A percentile compares a stretch with the other conserved stretches of the same genome.
Conservation (phyloP, 2,329 filamentous ascomycete genomes). For the Microascus cirrosus region DNA sequence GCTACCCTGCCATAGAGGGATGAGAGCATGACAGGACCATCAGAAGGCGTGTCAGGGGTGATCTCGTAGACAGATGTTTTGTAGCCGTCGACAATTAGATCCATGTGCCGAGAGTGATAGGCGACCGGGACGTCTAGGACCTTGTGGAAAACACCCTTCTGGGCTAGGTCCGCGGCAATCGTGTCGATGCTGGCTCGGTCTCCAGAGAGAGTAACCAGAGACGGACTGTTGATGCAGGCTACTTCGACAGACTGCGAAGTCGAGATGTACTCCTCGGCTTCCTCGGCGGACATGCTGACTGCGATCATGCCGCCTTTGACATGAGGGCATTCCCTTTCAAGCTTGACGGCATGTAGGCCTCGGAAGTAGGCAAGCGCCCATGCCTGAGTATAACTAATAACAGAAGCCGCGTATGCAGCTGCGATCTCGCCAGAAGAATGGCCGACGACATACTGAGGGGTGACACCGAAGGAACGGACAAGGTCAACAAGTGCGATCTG, state of each 20-base stretch:
- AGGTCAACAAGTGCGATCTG: constrained; percentile 29
- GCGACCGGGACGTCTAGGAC: constrained; percentile 10
- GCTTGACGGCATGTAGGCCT: constrained; percentile 10
- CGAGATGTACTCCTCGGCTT: background rate
- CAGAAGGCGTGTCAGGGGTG: constrained; percentile 3
- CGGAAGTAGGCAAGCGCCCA: constrained; percentile 20
- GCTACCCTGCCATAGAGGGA: constrained; percentile 7
- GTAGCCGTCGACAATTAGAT: constrained; percentile 13
- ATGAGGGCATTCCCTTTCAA: background rate
- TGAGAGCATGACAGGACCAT: background rate
- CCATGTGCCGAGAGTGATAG: constrained; percentile 22
- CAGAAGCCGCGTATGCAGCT: constrained; percentile 21
- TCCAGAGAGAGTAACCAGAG: constrained; percentile 23
- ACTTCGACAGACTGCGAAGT: constrained; percentile 10
- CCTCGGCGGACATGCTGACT: constrained; percentile 4
- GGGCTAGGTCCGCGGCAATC: background rate
- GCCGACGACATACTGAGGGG: constrained; percentile 18
- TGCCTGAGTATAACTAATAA: constrained; percentile 13
- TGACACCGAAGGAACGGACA: constrained; percentile 16
- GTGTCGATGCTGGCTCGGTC: constrained; percentile 14
- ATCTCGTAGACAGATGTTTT: constrained; percentile 10
- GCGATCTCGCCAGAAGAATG: constrained; percentile 27
- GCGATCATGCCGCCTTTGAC: constrained; percentile 19
- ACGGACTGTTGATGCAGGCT: constrained; percentile 25
- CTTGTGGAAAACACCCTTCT: constrained; percentile 10